Evolutionary conservation across 192 early-diverging fungal genomes (phyloP).

Genomic region (Gamsiella multidivaricata): DNA sequence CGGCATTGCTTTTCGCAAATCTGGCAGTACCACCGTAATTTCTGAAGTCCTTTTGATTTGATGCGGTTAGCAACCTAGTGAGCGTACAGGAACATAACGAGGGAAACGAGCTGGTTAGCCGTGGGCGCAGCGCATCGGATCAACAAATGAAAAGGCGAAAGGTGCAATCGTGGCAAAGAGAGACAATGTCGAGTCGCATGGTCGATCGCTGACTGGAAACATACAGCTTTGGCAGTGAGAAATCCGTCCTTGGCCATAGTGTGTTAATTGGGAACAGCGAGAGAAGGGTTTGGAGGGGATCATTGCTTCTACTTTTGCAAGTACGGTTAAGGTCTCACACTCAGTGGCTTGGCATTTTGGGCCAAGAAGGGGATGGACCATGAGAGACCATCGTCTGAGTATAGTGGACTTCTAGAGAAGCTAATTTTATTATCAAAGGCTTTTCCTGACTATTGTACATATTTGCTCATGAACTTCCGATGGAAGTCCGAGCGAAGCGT

Average conservation of each 20-base stretch:
- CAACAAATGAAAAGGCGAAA: neutral
- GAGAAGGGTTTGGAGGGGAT: too few relatives aligned
- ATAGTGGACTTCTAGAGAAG: too few relatives aligned
- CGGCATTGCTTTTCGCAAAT: slow-evolving; percentile 91
- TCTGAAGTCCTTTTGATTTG: slow-evolving; percentile 90
- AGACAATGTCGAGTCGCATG: too few relatives aligned
- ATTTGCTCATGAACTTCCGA: slow-evolving; percentile 94
- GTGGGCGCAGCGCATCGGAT: neutral
- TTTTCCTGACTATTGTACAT: slow-evolving; percentile 69
- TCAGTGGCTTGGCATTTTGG: slow-evolving; percentile 19
- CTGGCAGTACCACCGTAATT: slow-evolving; percentile 93
- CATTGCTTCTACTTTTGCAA: too few relatives aligned
- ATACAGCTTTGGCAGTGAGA: slow-evolving; percentile 82
- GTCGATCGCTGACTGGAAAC: neutral
- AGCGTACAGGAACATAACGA: neutral
- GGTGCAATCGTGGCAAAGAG: too few relatives aligned
- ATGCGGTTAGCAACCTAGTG: slow-evolving; percentile 84
- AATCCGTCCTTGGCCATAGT: slow-evolving; percentile 76
- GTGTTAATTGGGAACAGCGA: neutral
- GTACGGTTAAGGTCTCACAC: too few relatives aligned
- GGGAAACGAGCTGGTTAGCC: neutral
- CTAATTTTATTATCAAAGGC: neutral
- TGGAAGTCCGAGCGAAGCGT: slow-evolving; percentile 97
- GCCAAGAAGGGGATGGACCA: too few relatives aligned
- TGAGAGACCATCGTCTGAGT: too few relatives aligned